phyloP scores from a whole-genome alignment of 768 basidiomycete species.

The Termitomyces eurrhizus region DNA sequence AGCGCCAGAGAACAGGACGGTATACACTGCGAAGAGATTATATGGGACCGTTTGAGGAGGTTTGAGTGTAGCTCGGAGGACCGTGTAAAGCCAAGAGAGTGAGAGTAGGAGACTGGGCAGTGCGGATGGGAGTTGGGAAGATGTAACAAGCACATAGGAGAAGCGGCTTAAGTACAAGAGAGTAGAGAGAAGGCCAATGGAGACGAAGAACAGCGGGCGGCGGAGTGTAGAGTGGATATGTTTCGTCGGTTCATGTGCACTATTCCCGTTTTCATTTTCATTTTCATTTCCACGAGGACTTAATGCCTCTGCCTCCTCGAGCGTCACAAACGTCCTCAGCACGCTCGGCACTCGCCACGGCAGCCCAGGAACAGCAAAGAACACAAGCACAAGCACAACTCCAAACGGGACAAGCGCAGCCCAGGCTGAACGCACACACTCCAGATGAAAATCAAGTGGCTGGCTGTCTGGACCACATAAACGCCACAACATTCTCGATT shows the following conservation, averaged over 20 bases:
- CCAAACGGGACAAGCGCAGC: slow-evolving; percentile 20
- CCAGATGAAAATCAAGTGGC: background rate
- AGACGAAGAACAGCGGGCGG: slow-evolving; percentile 55
- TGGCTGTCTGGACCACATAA: slow-evolving; percentile 22
- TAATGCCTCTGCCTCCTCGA: slow-evolving; percentile 51
- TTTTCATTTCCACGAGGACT: background rate
- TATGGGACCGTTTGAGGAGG: slow-evolving; percentile 59
- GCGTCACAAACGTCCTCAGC: slow-evolving; percentile 35
- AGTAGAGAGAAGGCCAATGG: slow-evolving; percentile 51
- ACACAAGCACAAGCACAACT: slow-evolving; percentile 31
- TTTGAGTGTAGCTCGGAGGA: slow-evolving; percentile 44
- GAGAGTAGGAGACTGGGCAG: slow-evolving; percentile 45
- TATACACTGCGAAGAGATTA: slow-evolving; percentile 60
- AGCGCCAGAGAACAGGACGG: slow-evolving; percentile 41
- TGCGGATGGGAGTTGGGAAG: slow-evolving; percentile 24
- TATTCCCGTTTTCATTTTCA: slow-evolving; percentile 15
- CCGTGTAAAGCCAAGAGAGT: slow-evolving; percentile 63
- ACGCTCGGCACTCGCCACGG: background rate
- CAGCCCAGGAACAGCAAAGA: slow-evolving; percentile 27
- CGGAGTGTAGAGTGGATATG: slow-evolving; percentile 44
- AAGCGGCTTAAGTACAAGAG: slow-evolving; percentile 58
- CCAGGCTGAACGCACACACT: background rate
- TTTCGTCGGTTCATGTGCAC: background rate
- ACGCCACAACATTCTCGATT: background rate
- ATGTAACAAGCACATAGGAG: slow-evolving; percentile 47